Base-by-base conservation (phyloP, 2,329 filamentous ascomycete genomes). In the Trichothecium sympodiale region DNA sequence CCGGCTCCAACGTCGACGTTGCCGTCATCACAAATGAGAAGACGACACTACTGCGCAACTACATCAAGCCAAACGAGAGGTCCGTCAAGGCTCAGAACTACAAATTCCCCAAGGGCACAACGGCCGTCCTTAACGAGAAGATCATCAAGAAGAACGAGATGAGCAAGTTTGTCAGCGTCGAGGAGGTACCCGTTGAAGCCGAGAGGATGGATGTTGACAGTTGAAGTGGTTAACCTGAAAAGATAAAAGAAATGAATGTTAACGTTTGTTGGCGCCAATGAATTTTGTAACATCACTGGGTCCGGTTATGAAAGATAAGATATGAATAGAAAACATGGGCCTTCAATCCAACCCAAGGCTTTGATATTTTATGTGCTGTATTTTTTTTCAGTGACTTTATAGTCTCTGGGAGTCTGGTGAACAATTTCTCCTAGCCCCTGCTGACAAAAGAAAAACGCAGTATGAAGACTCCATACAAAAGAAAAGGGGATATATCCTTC, bases 1-100 rank as follows among this genome's bases (percentile, higher is more conserved):
- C 87, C 4, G 91, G 91, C 51, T 94, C 85, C 57, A 98, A 98
- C 57, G 91, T 98, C 39, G 93, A 98, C 55, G 83, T 98, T 25
- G 89, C 87, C 45, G 76, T 98, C 51, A 98, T 98, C 56, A 94
- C 89, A 42, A 74, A 80, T 51, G 88, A 95, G 50, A 95, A 94
- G 78, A 94, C 91, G 18, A 91, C 84, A 18, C 64, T 98, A 56
- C 73, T 93, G 73, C 75, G 91, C 54, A 94, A 94, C 65, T 91
- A 83, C 68, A 82, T 93, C 59, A 89, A 74, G 58, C 91, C 91
- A 40, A 98, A 98, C 62, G 78, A 87, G 69, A 78, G 93, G 57
- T 83, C 77, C 49, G 72, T 82, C 59, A 98, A 98, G 75, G 74
- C 91, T 61, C 78, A 87, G 66, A 91, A 87, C 65, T 98, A 98